Percentiles rank a stretch among this genome's conserved stretches.
Evolutionary conservation across 1,284 basidiomycete genomes (phyloP).

Genomic region (Coniferiporia sulphurascens): DNA sequence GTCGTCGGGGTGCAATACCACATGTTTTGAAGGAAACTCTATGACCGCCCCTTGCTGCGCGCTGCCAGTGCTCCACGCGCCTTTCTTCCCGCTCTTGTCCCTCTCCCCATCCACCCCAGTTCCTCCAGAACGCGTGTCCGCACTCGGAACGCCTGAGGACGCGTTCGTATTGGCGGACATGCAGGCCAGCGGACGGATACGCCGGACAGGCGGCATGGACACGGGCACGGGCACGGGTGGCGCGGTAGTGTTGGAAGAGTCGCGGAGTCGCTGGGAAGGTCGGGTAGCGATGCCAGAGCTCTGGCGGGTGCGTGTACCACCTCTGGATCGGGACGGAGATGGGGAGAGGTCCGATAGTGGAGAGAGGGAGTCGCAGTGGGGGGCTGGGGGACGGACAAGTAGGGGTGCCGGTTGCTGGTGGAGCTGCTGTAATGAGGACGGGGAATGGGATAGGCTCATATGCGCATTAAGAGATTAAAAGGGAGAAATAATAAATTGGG

Average conservation of each 20-base stretch:
- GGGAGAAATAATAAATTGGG: not conserved
- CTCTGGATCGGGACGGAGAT: slow-evolving; percentile 33
- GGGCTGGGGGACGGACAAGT: slow-evolving; percentile 7
- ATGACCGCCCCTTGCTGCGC: slow-evolving; percentile 23
- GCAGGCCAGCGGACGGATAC: slow-evolving; percentile 12
- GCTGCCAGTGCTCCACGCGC: slow-evolving; percentile 6
- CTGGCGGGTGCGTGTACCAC: slow-evolving; percentile 47
- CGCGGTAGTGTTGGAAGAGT: slow-evolving; percentile 34
- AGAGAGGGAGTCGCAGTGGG: slow-evolving; percentile 16
- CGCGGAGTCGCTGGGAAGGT: slow-evolving; percentile 45
- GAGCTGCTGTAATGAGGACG: slow-evolving; percentile 32
- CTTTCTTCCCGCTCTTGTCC: slow-evolving; percentile 1
- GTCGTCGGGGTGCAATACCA: slow-evolving; percentile 69
- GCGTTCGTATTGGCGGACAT: slow-evolving; percentile 8
- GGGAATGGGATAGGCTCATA: slow-evolving; percentile 21
- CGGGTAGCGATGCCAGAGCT: slow-evolving; percentile 40
- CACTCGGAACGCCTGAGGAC: not conserved
- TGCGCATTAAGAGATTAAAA: slow-evolving; percentile 10
- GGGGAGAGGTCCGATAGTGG: slow-evolving; percentile 28
- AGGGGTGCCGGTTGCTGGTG: slow-evolving; percentile 17
- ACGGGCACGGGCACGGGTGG: slow-evolving; percentile 33
- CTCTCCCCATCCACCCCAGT: too few species aligned
- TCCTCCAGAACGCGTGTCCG: too few species aligned
- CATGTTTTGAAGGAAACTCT: slow-evolving; percentile 53
- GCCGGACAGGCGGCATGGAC: slow-evolving; percentile 28